Base-by-base conservation (phyloP, 108 stramenopile species). In the Nitzschia sp. region DNA sequence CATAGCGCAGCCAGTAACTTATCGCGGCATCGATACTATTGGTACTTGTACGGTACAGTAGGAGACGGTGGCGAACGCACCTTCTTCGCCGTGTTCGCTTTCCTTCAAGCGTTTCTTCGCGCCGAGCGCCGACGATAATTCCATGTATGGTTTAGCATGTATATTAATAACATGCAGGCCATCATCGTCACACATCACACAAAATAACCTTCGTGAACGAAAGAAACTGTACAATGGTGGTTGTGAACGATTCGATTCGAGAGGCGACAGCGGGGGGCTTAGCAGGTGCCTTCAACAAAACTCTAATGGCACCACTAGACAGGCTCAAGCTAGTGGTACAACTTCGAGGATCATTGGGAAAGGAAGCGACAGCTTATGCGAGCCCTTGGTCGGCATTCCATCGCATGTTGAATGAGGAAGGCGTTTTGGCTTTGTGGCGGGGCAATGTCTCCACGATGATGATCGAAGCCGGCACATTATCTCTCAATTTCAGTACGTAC, bases 301-400 rank as follows among this genome's bases (percentile, higher is more conserved):
- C 95, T 4, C 73, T 67, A 26, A 83, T 87, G 27, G 97, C 97
- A 29, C 97, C 97, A 6, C 89, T 98, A 71, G 97, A 98, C 85
- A 92, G 97, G 23, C 91, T 97, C 11, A 97, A 97, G 76, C 89
- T 98, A 66, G 72, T 97, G 21, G 83, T 98, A 60, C 96, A 97
- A 74, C 77, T 86, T 44, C 85, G 80, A 50, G 71, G 75, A 36
- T 81, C 84, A 16, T 64, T 84, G 58, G 0, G 75, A 15, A 26
- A 16, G 21, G 1, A 16, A 44, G 5, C 41, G 29, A 21, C 65
- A 17, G 35, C 56, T 17, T 53, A 72, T 45, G 15, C 54, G 41
- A 45, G 33, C 45, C 80, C 87, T 25, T 83, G 78, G 73, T 58
- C 58, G 41, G 80, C 82, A 19, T 67, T 77, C 8, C 58, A 63